phyloP scores from a whole-genome alignment of 2,329 filamentous ascomycete genomes.

The Mycosphaerelloides madeirae region DNA sequence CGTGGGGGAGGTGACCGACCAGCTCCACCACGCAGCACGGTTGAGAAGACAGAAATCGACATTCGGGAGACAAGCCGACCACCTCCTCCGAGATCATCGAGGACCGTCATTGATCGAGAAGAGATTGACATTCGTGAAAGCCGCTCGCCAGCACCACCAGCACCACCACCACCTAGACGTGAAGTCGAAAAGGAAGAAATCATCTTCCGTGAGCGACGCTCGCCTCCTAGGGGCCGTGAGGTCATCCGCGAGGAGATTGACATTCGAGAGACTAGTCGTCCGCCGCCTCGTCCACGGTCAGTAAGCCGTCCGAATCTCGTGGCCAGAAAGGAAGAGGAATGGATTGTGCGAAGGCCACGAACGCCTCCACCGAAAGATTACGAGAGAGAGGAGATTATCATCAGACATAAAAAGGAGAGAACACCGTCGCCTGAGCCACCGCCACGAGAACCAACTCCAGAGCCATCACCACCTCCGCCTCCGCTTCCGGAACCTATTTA shows the following conservation, averaged over 20 bases:
- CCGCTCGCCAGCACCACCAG: conserved; percentile 15
- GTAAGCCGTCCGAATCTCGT: conserved; percentile 34
- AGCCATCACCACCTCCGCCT: conserved; percentile 49
- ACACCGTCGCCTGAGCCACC: conserved; percentile 29
- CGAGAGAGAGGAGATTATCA: conserved; percentile 43
- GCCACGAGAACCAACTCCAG: conserved; percentile 37
- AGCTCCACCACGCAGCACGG: conserved; percentile 15
- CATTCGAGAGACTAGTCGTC: conserved; percentile 38
- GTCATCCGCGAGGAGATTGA: conserved; percentile 22
- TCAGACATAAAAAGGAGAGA: conserved; percentile 35
- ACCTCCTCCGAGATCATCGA: conserved; percentile 16
- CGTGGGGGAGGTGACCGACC: conserved; percentile 32
- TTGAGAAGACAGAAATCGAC: conserved; percentile 30
- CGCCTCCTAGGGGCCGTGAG: conserved; percentile 24
- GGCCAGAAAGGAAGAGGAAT: conserved; percentile 33
- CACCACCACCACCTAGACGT: conserved; percentile 21
- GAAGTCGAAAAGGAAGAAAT: conserved; percentile 32
- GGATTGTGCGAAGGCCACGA: conserved; percentile 34
- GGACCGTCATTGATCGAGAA: conserved; percentile 22
- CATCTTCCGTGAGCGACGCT: conserved; percentile 33
- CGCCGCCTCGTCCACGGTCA: conserved; percentile 26
- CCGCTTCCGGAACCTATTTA: conserved; percentile 61
- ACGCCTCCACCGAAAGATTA: conserved; percentile 34
- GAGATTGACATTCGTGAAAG: conserved; percentile 36
- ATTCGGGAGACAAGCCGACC: conserved; percentile 22